A percentile compares a stretch with the other conserved stretches of the same genome.
Conservation (phyloP, 495 filamentous ascomycete species). For the Cudoniella acicularis region DNA sequence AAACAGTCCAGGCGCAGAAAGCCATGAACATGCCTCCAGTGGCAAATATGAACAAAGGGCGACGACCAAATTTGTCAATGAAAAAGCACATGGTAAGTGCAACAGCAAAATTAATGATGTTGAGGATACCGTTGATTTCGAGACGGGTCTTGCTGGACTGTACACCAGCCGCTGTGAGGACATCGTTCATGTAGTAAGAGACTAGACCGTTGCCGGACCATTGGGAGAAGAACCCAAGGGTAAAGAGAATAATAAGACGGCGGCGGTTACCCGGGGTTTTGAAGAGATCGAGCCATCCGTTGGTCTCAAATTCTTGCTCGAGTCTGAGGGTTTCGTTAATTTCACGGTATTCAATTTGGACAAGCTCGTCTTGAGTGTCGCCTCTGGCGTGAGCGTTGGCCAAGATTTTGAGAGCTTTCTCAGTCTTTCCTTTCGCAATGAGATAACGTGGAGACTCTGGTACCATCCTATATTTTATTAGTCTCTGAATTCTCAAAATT, state of each 20-base stretch:
- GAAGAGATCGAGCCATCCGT: constrained; percentile 24
- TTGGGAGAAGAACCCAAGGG: constrained; percentile 51
- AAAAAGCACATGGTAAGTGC: constrained; percentile 38
- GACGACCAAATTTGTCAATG: constrained; percentile 37
- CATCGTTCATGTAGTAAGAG: constrained; percentile 44
- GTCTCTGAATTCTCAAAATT: neutral
- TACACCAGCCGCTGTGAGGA: constrained; percentile 14
- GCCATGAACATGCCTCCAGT: constrained; percentile 34
- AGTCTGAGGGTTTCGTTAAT: constrained; percentile 55
- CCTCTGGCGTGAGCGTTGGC: constrained; percentile 57
- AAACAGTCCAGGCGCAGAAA: constrained; percentile 35
- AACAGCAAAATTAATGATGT: constrained; percentile 37
- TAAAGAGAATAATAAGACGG: constrained; percentile 47
- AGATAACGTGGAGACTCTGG: constrained; percentile 62
- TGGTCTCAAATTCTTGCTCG: constrained; percentile 50
- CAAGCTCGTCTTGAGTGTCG: constrained; percentile 49
- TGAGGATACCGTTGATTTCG: constrained; percentile 36
- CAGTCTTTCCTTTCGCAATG: constrained; percentile 61
- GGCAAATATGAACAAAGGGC: constrained; percentile 36
- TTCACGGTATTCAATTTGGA: constrained; percentile 55
- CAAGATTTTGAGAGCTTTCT: constrained; percentile 56
- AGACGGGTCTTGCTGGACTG: neutral
- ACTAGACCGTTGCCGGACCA: constrained; percentile 53
- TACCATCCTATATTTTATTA: constrained; percentile 11
- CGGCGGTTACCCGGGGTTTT: constrained; percentile 46